Evolutionary conservation across 805 yeast genomes (phyloP), one percentile per base, ranked within the genome.

Genomic region (Scheffersomyces coipomensis): DNA sequence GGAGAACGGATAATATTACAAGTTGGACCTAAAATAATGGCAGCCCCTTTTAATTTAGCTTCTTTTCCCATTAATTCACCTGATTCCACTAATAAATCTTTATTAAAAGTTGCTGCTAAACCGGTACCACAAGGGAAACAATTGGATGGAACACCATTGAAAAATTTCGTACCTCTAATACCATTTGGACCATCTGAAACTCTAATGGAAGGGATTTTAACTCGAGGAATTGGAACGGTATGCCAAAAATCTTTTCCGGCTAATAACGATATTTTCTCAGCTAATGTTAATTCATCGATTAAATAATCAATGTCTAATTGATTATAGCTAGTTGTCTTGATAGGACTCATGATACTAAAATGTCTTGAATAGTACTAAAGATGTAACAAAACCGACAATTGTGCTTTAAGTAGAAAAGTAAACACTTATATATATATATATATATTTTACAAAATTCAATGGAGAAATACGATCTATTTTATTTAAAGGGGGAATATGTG

Each of bases 121-220:
- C 70, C 83, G 7, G 85, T 76, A 23, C 84, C 85, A 51, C 77
- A 73, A 5, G 85, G 82, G 47, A 80, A 68, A 45, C 82, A 78
- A 43, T 78, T 81, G 33, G 82, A 67, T 6, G 80, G 79, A 17
- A 66, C 62, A 27, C 76, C 66, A 44, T 72, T 62, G 51, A 76
- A 75, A 51, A 78, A 76, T 31, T 61, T 68, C 16, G 80, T 76
- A 19, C 85, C 85, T 45, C 85, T 64, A 33, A 78, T 67, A 45
- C 85, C 85, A 49, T 80, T 80, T 34, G 85, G 85, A 13, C 85
- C 85, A 53, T 79, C 85, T 19, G 60, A 51, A 17, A 75, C 55
- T 47, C 82, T 64, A 5, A 78, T 49, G 0, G 75, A 56, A 2
- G 81, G 81, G 27, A 78, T 56, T 16, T 61, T 64, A 24, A 73